Evolutionary conservation across 768 basidiomycete genomes (phyloP), one percentile per base, ranked within the genome.

Genomic region (Suillus discolor): DNA sequence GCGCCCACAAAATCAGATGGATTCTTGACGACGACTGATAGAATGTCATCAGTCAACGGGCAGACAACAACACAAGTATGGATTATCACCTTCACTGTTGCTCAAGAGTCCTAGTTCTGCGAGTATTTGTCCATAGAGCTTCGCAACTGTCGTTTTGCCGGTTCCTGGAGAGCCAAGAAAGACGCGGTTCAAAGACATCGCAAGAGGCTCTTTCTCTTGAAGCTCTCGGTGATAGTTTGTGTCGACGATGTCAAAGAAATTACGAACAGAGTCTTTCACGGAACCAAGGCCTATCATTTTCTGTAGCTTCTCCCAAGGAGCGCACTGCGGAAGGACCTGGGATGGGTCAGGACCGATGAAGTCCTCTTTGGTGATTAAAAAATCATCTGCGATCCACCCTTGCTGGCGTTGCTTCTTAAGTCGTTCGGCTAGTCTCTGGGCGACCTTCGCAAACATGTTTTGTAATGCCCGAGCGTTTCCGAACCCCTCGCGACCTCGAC

Each of bases 111-210:
- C 83, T 1, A 91, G 71, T 59, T 89, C 88, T 0, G 79, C 83
- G 15, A 91, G 73, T 55, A 90, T 85, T 64, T 83, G 82, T 0
- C 90, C 90, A 67, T 91, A 91, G 5, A 89, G 71, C 69, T 84
- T 85, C 0, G 87, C 89, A 0, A 91, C 89, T 0, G 87, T 87
- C 1, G 89, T 91, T 72, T 91, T 91, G 0, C 89, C 89, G 0
- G 89, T 90, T 3, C 89, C 89, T 7, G 89, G 89, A 13, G 85
- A 84, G 1, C 90, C 90, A 36, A 89, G 70, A 74, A 91, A 90
- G 0, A 87, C 84, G 18, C 86, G 84, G 66, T 91, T 90, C 66
- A 91, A 79, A 11, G 87, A 84, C 49, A 86, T 71, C 54, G 81
- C 77, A 20, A 87, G 62, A 0, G 86, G 87, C 38, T 84, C 79